Base-by-base conservation (phyloP, 768 basidiomycete genomes). In the Saitozyma podzolica region DNA sequence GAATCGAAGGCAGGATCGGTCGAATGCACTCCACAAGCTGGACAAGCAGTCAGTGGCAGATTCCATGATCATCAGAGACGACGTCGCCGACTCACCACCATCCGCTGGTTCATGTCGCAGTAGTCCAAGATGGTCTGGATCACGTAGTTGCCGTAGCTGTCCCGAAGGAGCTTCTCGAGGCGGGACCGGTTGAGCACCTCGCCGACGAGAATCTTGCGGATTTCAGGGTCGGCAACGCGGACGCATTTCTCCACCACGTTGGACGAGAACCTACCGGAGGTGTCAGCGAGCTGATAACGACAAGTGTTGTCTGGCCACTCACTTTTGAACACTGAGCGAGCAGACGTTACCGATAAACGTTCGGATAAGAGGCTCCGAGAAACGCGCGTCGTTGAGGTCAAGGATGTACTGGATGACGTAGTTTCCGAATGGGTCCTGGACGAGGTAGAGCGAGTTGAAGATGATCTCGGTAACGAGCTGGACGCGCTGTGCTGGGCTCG, bases 381-480 rank as follows among this genome's bases (percentile, higher is more conserved):
- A 99, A 50, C 96, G 86, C 80, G 91, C 94, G 82, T 99, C 96
- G 81, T 98, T 98, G 73, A 99, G 82, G 78, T 99, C 96, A 63
- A 99, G 85, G 64, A 97, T 96, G 78, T 99, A 99, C 86, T 99
- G 78, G 56, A 80, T 79, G 64, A 80, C 80, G 61, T 80, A 80
- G 75, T 78, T 77, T n/a, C 65, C 74, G 70, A 82, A 82, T 19
- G 95, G 95, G 78, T 98, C 95, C 82, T 98, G 95, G 20, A 99
- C 96, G 61, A 99, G 85, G 6, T 94, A 97, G 67, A 99, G 84
- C 2, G 94, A 94, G 72, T 98, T 94, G 83, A 90, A 98, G 13
- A 95, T 98, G 80, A 99, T 99, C 84, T 99, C 96, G 63, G 92
- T 94, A 59, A 99, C 96, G 45, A 99, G 86, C 80, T 98, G 96